These are phyloP conservation scores for Cucurbita maxima DNA, from an alignment of 306 rosid genomes.

Conservation along the genomic window DNA sequence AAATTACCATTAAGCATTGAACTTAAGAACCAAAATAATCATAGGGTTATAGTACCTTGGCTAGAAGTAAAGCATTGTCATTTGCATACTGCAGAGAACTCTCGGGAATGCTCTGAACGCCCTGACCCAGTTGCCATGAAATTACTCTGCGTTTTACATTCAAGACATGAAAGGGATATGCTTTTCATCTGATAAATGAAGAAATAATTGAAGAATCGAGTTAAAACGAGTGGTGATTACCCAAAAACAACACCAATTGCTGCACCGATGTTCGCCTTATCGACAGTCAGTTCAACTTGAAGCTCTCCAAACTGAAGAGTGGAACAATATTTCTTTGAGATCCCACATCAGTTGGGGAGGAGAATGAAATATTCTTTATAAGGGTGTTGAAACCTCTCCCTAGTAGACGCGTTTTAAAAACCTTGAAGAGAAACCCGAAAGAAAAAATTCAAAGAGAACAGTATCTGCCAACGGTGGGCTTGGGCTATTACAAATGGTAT, in stretches of 20 bases:
- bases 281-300: conserved; percentile 71
- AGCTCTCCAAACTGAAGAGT: conserved; percentile 73
- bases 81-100: conserved; percentile 68
- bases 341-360: no score
- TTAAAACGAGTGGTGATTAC: conserved; percentile 19
- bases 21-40: not conserved
- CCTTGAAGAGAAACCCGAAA: no score
- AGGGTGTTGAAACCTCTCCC: no score
- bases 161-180: not conserved
- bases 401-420: no score
- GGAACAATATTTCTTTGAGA: not conserved
- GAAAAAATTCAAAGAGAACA: no score
- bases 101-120: conserved; percentile 61
- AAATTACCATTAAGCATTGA: not conserved
- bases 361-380: no score
- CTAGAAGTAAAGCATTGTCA: conserved; percentile 70
- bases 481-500: no score
- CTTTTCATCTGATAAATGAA: not conserved
- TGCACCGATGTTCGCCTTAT: conserved; percentile 66
- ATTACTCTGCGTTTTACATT: conserved; percentile 37
- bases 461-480: no score
- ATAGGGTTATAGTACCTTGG: conserved; percentile 44
- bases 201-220: not conserved
- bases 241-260: conserved; percentile 46
- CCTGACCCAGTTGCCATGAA: conserved; percentile 76